These are phyloP conservation scores for Tillandsia fasciculata DNA, from an alignment of 176 grass and related monocot species.

Conservation along the genomic window DNA sequence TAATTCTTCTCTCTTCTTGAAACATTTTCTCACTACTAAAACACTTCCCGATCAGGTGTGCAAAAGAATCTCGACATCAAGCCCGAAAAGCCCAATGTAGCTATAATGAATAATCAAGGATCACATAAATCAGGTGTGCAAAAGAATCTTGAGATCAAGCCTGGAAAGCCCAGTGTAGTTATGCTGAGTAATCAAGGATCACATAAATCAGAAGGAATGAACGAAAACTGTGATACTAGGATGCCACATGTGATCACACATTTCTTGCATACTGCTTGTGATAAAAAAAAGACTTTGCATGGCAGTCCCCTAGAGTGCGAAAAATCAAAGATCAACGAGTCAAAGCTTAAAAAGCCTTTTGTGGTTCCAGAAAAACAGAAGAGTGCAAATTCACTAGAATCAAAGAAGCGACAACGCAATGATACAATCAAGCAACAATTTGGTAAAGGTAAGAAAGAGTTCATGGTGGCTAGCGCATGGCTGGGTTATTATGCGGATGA, in stretches of 20 bases:
- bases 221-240: constrained; percentile 1
- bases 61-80: too few species aligned
- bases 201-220: constrained; percentile 19
- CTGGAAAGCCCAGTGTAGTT: constrained; percentile 17
- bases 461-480: constrained; percentile 34
- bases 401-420: constrained; percentile 10
- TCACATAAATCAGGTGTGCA: background rate
- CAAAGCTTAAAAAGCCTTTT: background rate
- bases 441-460: constrained; percentile 17
- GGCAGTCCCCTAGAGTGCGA: constrained; percentile 12
- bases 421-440: constrained; percentile 7
- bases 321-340: background rate
- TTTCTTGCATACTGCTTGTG: constrained; percentile 9
- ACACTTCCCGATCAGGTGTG: background rate
- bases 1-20: background rate
- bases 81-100: too few species aligned
- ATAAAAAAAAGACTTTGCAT: background rate
- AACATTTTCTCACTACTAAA: background rate
- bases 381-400: constrained; percentile 6
- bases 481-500: constrained; percentile 53
- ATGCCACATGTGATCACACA: constrained; percentile 17
- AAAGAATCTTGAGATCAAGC: constrained; percentile 7
- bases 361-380: constrained; percentile 2
- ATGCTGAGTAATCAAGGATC: constrained; percentile 1
- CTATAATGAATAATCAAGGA: too few species aligned